Evolutionary conservation across 2,329 filamentous ascomycete genomes (phyloP), one percentile per base, ranked within the genome.

Genomic region (Aspergillus phoenicis): DNA sequence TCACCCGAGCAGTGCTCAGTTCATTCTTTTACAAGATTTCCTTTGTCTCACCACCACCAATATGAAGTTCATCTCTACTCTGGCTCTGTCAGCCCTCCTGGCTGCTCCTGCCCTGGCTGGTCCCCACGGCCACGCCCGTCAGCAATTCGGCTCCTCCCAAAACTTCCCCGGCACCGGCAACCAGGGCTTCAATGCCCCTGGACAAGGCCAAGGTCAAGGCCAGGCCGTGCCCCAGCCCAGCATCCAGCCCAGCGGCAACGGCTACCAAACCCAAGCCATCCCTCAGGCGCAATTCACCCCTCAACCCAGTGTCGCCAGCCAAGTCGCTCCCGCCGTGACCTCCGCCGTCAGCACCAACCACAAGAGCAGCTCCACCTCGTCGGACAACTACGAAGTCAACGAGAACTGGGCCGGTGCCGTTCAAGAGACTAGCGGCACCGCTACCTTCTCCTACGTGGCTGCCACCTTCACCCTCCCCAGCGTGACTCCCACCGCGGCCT

Each of bases 341-440:
- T 41, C 36, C 22, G 20, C 36, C 6, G 15, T 20, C n/a, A 43
- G 39, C 41, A 17, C 30, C 20, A 36, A 20, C 8, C 51, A 54
- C 41, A 20, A 33, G 52, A 15, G 24, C 45, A 60, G 43, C 39
- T 33, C 13, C 24, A 38, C 22, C 45, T 30, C 26, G 7, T 48
- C 43, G 2, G 24, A 48, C 22, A 11, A 57, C 38, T 60, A 60
- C 52, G 2, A 6, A 1, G 30, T 60, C 39, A 62, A 59, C 58
- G 53, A 62, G 47, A 62, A 62, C 49, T 62, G 61, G 61, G 58
- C 61, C 4, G 61, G 61, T 2, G 48, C 49, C 2, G 53, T 62
- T 1, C 58, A 57, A n/a, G 51, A 51, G 8, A 36, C 33, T 1
- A 39, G 52, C 3, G 47, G 57, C 22, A 60, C 26, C 33, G 57